Percentiles rank a stretch among this genome's conserved stretches.
phyloP scores from a whole-genome alignment of 169 alveolate species.

The Cryptosporidium tyzzeri region DNA sequence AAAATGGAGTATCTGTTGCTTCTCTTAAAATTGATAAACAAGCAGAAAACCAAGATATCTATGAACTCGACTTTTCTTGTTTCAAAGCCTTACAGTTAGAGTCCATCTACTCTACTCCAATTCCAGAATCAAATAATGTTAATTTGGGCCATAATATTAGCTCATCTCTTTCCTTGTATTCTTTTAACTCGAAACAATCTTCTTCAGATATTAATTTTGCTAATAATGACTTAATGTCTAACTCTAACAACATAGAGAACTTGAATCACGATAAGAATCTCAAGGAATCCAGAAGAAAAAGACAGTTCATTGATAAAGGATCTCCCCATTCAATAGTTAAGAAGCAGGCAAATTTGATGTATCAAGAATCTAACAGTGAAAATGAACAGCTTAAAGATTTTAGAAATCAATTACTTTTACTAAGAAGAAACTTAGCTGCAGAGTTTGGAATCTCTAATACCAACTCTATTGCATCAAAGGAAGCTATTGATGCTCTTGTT shows the following conservation, averaged over 20 bases:
- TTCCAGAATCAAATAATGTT: not conserved
- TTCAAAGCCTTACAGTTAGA: not conserved
- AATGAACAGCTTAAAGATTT: slow-evolving; percentile 31
- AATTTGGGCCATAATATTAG: too few relatives aligned
- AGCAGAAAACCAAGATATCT: not conserved
- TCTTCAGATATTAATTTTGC: not conserved
- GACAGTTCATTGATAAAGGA: slow-evolving; percentile 1
- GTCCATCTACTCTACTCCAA: slow-evolving; percentile 4
- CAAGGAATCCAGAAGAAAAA: slow-evolving; percentile 16
- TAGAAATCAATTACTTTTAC: slow-evolving; percentile 34
- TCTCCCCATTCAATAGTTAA: slow-evolving; percentile 14
- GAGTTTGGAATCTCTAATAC: slow-evolving; percentile 45
- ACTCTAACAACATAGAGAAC: not conserved
- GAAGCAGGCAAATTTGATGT: slow-evolving; percentile 2
- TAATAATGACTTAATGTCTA: not conserved
- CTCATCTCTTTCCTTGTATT: not conserved
- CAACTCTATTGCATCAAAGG: slow-evolving; percentile 71
- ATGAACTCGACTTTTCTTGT: slow-evolving; percentile 17
- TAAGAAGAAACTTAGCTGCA: slow-evolving; percentile 58
- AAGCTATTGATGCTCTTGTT: slow-evolving; percentile 64
- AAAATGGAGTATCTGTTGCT: slow-evolving; percentile 62
- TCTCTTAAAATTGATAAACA: slow-evolving; percentile 28
- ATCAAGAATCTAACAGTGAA: not conserved
- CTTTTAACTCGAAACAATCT: not conserved
- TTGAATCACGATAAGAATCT: not conserved